Evolutionary conservation across 2,329 filamentous ascomycete species (phyloP).

Genomic region (Fusarium longipes): DNA sequence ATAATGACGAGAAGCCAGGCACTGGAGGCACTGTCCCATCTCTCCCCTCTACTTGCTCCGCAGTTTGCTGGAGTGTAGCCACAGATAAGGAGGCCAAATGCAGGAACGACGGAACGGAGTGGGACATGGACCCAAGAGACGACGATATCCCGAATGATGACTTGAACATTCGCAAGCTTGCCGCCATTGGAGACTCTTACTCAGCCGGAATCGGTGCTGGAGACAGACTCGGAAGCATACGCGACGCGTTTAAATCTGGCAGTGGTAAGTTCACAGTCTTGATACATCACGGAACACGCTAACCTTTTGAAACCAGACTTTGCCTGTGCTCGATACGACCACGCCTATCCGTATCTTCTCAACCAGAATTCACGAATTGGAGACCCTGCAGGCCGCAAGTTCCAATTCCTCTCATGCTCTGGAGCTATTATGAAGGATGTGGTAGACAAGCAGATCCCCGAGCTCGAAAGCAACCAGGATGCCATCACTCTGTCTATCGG

Average conservation of each 20-base stretch:
- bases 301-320: neutral
- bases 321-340: constrained; percentile 7
- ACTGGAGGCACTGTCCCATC: neutral
- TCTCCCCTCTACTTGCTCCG: neutral
- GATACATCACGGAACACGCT: neutral
- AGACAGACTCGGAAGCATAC: neutral
- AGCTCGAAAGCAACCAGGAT: neutral
- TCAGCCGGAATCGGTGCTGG: constrained; percentile 33
- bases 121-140: neutral
- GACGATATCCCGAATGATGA: neutral
- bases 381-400: neutral
- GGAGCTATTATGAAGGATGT: constrained; percentile 14
- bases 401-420: constrained; percentile 14
- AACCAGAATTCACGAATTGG: neutral
- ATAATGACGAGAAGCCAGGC: neutral
- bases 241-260: neutral
- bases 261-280: neutral
- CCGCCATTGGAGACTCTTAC: constrained; percentile 28
- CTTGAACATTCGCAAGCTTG: neutral
- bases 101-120: neutral
- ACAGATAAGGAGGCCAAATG: neutral
- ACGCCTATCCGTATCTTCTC: constrained; percentile 14
- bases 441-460: constrained; percentile 1
- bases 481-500: constrained; percentile 9
- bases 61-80: neutral